Conservation (phyloP, 1,284 basidiomycete genomes). For the Mycosarcoma mackinlayi region DNA sequence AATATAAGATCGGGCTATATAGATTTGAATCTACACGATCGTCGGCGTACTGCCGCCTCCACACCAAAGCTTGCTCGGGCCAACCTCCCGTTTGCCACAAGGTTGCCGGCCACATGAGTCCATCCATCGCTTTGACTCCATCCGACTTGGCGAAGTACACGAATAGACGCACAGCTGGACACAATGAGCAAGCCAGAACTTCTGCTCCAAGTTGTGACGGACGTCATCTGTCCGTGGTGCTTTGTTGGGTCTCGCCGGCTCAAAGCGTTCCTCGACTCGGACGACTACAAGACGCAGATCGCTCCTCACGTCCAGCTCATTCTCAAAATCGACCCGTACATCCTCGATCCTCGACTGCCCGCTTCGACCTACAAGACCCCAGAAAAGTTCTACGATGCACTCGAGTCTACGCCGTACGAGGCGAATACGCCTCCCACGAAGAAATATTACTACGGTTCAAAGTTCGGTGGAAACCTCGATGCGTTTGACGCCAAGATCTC, state of each 20-base stretch:
- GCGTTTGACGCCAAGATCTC: conserved; percentile 54
- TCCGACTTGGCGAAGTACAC: too few relatives aligned
- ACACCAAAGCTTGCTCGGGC: conserved; percentile 23
- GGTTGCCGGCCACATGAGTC: too few relatives aligned
- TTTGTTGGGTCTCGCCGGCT: conserved; percentile 43
- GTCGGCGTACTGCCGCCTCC: conserved; percentile 23
- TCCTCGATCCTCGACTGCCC: conserved; percentile 49
- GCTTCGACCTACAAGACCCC: conserved; percentile 39
- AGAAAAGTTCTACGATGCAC: conserved; percentile 39
- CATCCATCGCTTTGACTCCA: too few relatives aligned
- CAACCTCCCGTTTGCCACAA: conserved; percentile 9
- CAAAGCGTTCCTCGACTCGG: conserved; percentile 40
- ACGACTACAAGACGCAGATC: conserved; percentile 49
- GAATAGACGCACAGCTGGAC: not conserved
- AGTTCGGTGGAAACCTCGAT: conserved; percentile 45
- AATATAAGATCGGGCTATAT: too few relatives aligned
- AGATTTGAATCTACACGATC: conserved; percentile 12
- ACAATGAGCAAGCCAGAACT: conserved; percentile 50
- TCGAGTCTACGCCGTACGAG: conserved; percentile 47
- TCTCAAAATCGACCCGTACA: conserved; percentile 50
- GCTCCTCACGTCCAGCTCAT: conserved; percentile 33
- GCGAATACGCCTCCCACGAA: conserved; percentile 47
- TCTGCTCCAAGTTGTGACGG: conserved; percentile 40
- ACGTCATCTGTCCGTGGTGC: conserved; percentile 58
- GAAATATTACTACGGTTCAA: conserved; percentile 44